Percentiles rank a stretch among this genome's conserved stretches.
Conservation (phyloP, 345 rosid species). For the Salix suchowensis region DNA sequence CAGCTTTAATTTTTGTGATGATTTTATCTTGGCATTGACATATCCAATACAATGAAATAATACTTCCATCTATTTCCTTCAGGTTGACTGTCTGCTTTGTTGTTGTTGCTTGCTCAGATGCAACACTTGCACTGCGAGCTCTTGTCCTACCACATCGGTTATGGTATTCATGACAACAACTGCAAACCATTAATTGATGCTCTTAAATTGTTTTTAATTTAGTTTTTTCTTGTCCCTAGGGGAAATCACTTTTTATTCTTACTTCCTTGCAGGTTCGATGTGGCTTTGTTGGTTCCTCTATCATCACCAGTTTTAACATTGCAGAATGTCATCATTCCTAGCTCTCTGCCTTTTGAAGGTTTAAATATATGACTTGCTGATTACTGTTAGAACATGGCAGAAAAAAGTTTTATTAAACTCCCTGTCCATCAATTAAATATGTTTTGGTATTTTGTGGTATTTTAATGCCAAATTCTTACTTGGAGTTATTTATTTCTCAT, state of each 20-base stretch:
- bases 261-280: conserved; percentile 69
- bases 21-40: neutral
- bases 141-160: conserved; percentile 75
- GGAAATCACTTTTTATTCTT: neutral
- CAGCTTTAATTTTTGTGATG: neutral
- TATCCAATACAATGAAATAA: neutral
- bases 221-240: neutral
- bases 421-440: neutral
- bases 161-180: conserved; percentile 50
- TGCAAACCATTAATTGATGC: neutral
- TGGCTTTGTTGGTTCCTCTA: conserved; percentile 60
- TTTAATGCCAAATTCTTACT: neutral
- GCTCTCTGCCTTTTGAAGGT: conserved; percentile 45
- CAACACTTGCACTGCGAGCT: conserved; percentile 75
- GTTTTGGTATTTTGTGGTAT: neutral
- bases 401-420: too few relatives aligned
- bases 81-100: conserved; percentile 84
- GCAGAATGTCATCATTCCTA: conserved; percentile 62
- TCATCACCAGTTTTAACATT: conserved; percentile 71
- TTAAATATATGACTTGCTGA: conserved; percentile 1
- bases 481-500: conserved; percentile 11
- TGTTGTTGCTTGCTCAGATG: conserved; percentile 88
- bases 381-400: neutral
- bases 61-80: conserved; percentile 20
- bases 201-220: neutral